Percentiles rank a stretch among this genome's conserved stretches.
Evolutionary conservation across 192 early-diverging fungal genomes (phyloP).

Genomic region (Podila epigama): DNA sequence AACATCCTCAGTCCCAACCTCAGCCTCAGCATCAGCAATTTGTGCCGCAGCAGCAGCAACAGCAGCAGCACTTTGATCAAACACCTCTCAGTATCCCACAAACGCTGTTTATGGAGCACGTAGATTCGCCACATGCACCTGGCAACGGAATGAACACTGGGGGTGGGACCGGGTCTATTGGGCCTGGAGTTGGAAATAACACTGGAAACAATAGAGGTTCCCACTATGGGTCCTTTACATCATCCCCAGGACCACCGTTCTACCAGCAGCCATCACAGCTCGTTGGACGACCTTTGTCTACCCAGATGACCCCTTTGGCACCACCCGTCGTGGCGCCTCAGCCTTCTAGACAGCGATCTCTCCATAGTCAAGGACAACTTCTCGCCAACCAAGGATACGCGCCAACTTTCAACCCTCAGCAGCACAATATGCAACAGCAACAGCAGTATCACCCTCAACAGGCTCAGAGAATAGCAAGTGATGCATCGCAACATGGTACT

Average conservation of each 20-base stretch:
- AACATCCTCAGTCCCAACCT: neutral
- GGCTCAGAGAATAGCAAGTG: neutral
- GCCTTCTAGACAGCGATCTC: slow-evolving; percentile 21
- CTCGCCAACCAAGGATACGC: slow-evolving; percentile 4
- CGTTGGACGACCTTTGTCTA: slow-evolving; percentile 30
- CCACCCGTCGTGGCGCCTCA: slow-evolving; percentile 31
- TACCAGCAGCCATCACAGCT: slow-evolving; percentile 20
- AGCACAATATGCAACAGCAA: slow-evolving; percentile 1
- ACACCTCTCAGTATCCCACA: slow-evolving; percentile 48
- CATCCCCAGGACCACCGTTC: slow-evolving; percentile 2
- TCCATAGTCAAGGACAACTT: slow-evolving; percentile 10
- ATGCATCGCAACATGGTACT: neutral
- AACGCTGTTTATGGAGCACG: slow-evolving; percentile 27
- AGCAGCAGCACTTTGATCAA: slow-evolving; percentile 9
- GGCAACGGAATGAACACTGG: neutral
- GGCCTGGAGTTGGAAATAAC: too few species aligned
- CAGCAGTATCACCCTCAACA: slow-evolving; percentile 5
- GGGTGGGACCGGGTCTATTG: too few species aligned
- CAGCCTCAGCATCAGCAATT: slow-evolving; percentile 13
- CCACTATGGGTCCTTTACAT: neutral
- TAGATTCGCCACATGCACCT: slow-evolving; percentile 5
- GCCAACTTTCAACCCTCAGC: slow-evolving; percentile 11
- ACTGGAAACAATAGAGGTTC: neutral
- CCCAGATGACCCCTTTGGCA: slow-evolving; percentile 19
- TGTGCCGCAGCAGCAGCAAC: slow-evolving; percentile 15